Conservation (phyloP, 306 rosid genomes). For the Rubus idaeus region DNA sequence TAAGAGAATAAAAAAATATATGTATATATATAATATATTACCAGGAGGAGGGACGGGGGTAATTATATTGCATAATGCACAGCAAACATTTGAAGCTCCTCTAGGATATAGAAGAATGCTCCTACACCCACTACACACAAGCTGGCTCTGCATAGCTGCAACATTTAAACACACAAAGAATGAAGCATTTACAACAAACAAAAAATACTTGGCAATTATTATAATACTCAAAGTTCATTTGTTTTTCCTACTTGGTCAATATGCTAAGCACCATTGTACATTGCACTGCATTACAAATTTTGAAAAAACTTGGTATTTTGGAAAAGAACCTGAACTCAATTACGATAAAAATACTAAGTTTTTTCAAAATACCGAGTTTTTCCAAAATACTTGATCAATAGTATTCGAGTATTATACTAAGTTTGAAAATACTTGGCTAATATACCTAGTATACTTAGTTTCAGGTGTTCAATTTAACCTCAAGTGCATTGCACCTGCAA, state of each 20-base stretch:
- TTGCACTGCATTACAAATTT: neutral
- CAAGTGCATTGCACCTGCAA: no score
- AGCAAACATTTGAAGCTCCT: conserved; percentile 95
- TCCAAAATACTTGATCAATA: no score
- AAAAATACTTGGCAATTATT: neutral
- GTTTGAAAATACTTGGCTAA: no score
- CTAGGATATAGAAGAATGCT: conserved; percentile 85
- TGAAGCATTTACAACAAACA: neutral
- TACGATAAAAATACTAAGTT: no score
- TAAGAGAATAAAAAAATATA: neutral
- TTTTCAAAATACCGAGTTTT: no score
- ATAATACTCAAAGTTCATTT: neutral
- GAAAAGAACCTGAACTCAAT: neutral
- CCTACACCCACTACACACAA: conserved; percentile 94
- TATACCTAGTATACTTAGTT: no score
- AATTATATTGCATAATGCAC: conserved; percentile 80
- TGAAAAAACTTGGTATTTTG: neutral
- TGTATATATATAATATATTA: conserved; percentile 26
- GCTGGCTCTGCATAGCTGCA: conserved; percentile 96
- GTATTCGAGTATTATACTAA: no score
- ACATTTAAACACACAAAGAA: conserved; percentile 15
- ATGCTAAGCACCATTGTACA: neutral
- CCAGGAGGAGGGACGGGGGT: conserved; percentile 92
- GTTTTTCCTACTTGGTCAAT: neutral
- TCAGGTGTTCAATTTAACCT: no score